Percentiles rank a stretch among this genome's conserved stretches.
phyloP scores from a whole-genome alignment of 164 flowering plant genomes.

The Vitis rupestris region DNA sequence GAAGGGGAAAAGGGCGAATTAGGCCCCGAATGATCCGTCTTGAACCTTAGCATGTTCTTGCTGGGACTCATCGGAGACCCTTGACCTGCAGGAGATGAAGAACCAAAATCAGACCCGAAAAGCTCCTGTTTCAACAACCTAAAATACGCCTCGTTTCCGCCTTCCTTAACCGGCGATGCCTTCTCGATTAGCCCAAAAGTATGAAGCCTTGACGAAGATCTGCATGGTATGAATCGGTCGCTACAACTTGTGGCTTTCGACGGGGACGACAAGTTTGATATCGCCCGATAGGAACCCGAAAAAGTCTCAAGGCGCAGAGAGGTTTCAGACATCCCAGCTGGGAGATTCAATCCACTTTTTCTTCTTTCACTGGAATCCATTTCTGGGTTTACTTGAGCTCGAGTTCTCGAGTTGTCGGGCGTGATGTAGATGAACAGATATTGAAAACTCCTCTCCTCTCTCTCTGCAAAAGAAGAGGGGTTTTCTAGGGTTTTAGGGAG shows the following conservation, averaged over 20 bases:
- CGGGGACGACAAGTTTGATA: conserved; percentile 52
- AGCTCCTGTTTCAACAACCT: conserved; percentile 78
- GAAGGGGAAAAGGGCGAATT: conserved; percentile 77
- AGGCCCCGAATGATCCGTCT: conserved; percentile 71
- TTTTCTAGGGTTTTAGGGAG: conserved; percentile 3
- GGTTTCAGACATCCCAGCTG: conserved; percentile 70
- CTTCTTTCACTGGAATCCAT: conserved; percentile 58
- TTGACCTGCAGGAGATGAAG: conserved; percentile 74
- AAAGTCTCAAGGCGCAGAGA: conserved; percentile 60
- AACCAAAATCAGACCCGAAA: conserved; percentile 81
- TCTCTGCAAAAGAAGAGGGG: conserved; percentile 14
- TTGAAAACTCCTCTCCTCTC: not conserved
- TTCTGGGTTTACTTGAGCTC: conserved; percentile 8
- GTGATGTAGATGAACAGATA: no score
- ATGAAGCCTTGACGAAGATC: conserved; percentile 92
- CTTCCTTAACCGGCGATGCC: conserved; percentile 79
- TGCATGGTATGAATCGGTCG: conserved; percentile 93
- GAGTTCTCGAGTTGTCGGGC: not conserved
- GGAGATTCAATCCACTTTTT: conserved; percentile 79
- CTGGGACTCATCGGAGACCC: conserved; percentile 77
- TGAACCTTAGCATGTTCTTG: conserved; percentile 88
- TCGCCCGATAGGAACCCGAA: conserved; percentile 36
- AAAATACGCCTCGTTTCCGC: conserved; percentile 72
- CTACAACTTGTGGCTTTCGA: conserved; percentile 61
- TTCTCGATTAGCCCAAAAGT: conserved; percentile 78